phyloP scores from a whole-genome alignment of 768 basidiomycete species.

The Basidioascus undulatus region DNA sequence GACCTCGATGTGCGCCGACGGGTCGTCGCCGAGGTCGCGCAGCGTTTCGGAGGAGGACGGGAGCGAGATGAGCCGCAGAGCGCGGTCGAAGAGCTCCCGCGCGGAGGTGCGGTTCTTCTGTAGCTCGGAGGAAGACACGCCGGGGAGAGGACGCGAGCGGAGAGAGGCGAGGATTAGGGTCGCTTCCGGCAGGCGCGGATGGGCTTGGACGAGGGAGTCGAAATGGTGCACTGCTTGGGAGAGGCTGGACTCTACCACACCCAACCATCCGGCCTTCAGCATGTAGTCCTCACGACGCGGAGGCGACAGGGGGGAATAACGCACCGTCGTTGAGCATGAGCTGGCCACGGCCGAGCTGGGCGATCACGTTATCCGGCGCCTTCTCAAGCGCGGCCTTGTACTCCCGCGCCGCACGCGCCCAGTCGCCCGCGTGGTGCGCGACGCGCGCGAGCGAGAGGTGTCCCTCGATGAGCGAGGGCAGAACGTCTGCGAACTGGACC shows the following conservation, averaged over 20 bases:
- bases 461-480: constrained; percentile 62
- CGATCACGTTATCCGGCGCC: constrained; percentile 47
- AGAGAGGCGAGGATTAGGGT: constrained; percentile 72
- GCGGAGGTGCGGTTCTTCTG: constrained; percentile 46
- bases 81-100: constrained; percentile 56
- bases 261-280: too few species aligned
- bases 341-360: constrained; percentile 64
- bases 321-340: constrained; percentile 62
- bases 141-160: constrained; percentile 56
- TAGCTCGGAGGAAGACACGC: constrained; percentile 47
- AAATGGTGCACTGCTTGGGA: constrained; percentile 66
- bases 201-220: constrained; percentile 47
- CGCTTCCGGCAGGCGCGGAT: constrained; percentile 55
- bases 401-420: constrained; percentile 33
- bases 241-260: too few species aligned
- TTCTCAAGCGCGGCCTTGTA: constrained; percentile 40
- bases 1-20: constrained; percentile 75
- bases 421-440: constrained; percentile 40
- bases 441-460: constrained; percentile 63
- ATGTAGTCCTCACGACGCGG: too few species aligned
- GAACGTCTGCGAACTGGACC: constrained; percentile 76
- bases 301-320: background rate
- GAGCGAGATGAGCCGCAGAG: constrained; percentile 34
- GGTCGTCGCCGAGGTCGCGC: constrained; percentile 42
- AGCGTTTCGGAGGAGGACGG: constrained; percentile 17